Conservation (phyloP, 2,329 filamentous ascomycete species). For the Cordyceps javanica region DNA sequence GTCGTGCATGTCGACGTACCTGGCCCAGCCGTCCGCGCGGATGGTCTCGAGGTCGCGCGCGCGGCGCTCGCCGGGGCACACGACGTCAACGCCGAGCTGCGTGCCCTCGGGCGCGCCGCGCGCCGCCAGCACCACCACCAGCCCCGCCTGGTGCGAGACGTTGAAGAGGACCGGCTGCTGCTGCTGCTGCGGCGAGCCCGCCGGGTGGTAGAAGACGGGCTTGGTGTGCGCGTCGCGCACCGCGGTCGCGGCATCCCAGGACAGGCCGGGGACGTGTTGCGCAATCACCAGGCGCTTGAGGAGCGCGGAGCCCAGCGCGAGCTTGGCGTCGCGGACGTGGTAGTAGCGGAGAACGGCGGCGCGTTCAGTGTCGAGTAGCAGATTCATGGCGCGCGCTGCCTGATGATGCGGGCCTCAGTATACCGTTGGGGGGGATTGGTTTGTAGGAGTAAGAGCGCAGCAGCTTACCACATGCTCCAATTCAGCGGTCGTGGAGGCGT, state of each 20-base stretch:
- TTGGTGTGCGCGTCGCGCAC: constrained; percentile 50
- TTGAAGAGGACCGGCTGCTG: constrained; percentile 60
- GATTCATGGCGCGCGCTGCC: constrained; percentile 47
- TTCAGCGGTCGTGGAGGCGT: constrained; percentile 41
- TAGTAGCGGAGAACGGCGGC: constrained; percentile 53
- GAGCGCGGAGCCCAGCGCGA: constrained; percentile 65
- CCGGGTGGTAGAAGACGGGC: constrained; percentile 45
- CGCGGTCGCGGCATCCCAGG: constrained; percentile 55
- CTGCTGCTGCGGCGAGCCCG: constrained; percentile 37
- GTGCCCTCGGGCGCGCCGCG: constrained; percentile 25
- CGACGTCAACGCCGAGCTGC: constrained; percentile 68
- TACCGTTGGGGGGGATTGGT: neutral
- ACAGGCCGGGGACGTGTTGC: constrained; percentile 43
- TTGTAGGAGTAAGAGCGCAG: neutral
- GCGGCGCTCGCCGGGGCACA: constrained; percentile 65
- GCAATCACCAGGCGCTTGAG: constrained; percentile 67
- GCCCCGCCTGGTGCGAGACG: constrained; percentile 69
- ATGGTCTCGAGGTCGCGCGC: constrained; percentile 55
- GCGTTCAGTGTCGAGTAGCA: constrained; percentile 51
- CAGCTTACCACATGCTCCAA: constrained; percentile 39
- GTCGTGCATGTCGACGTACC: constrained; percentile 65
- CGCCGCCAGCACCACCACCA: constrained; percentile 61
- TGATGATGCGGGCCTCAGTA: constrained; percentile 22
- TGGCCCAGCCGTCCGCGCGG: constrained; percentile 51
- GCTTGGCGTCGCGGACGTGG: constrained; percentile 66